Evolutionary conservation across 2,329 filamentous ascomycete species (phyloP).

Genomic region (Talaromyces sp.): DNA sequence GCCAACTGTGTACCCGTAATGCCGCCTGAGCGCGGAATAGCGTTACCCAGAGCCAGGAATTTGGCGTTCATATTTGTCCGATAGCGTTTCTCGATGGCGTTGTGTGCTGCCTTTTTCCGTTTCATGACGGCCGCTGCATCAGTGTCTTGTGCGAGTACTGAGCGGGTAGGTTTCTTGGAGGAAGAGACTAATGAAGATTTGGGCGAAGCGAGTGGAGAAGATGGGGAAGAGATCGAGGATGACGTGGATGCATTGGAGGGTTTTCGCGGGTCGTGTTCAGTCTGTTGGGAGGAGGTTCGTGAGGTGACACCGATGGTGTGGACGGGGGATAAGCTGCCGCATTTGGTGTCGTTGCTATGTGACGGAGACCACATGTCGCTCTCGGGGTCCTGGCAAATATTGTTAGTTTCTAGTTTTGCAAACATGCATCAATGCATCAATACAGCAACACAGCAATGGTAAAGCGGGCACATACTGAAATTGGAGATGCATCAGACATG

Average conservation of each 20-base stretch:
- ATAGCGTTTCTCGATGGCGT: slow-evolving; percentile 42
- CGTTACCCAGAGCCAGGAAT: slow-evolving; percentile 38
- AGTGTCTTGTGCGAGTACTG: slow-evolving; percentile 5
- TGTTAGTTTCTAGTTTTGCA: background rate
- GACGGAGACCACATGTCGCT: slow-evolving; percentile 17
- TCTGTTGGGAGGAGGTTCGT: background rate
- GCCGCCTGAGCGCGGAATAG: slow-evolving; percentile 23
- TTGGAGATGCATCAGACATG: slow-evolving; percentile 14
- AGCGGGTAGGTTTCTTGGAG: background rate
- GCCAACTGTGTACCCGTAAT: slow-evolving; percentile 8
- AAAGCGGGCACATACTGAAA: slow-evolving; percentile 12
- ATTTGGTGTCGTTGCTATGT: slow-evolving; percentile 13
- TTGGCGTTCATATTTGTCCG: slow-evolving; percentile 44
- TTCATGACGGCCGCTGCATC: slow-evolving; percentile 30
- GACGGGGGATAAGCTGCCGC: slow-evolving; percentile 11
- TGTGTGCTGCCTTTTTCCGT: slow-evolving; percentile 35
- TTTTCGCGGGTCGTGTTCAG: background rate
- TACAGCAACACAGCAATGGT: background rate
- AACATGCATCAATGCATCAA: no score
- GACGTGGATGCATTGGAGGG: slow-evolving; percentile 12
- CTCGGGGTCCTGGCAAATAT: slow-evolving; percentile 4
- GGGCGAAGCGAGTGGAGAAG: slow-evolving; percentile 9
- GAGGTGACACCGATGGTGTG: background rate
- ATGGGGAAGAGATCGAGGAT: slow-evolving; percentile 4
- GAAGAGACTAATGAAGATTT: slow-evolving; percentile 1